Evolutionary conservation across 2,329 filamentous ascomycete genomes (phyloP), one percentile per base, ranked within the genome.

Genomic region (Penicillium sp.): DNA sequence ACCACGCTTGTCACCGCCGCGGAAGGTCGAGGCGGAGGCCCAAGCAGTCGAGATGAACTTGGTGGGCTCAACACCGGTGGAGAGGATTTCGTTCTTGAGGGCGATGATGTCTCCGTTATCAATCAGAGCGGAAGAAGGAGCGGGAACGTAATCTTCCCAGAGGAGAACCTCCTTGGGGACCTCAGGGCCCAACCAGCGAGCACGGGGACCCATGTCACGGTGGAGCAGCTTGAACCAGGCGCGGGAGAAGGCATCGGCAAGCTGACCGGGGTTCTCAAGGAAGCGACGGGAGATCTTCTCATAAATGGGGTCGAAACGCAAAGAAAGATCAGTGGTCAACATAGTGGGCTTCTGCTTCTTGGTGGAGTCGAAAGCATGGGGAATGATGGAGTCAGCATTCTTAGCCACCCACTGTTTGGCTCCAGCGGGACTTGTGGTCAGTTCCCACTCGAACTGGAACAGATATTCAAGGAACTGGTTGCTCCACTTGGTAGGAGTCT

Each of bases 181-280:
- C 73, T 92, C 89, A 1, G 89, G 88, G 29, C 89, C 89, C 44
- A 91, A 67, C 79, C 88, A 92, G 68, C 87, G 87, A 22, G 81
- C 70, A 50, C 83, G 78, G 41, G 89, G 89, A 14, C 89, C 89
- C 76, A 92, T 83, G 71, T 92, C 89, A 76, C 89, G 88, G 77
- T 92, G 89, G 32, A 88, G 79, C 40, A 92, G 82, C 83, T 92
- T 92, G 83, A 90, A 92, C 89, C 89, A 92, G 13, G 89, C 89
- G 46, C 84, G 83, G 21, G 82, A 79, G 67, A 92, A 92, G 8
- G 82, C 85, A 56, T 90, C 84, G 50, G 80, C 81, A 38, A 92
- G 81, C 77, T 89, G 75, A 43, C 88, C 81, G 1, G 86, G 86
- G 75, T 92, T 76, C 61, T 85, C 83, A 44, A 87, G 77, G 82